phyloP scores from a whole-genome alignment of 768 basidiomycete species.

The Lentinus brumalis region DNA sequence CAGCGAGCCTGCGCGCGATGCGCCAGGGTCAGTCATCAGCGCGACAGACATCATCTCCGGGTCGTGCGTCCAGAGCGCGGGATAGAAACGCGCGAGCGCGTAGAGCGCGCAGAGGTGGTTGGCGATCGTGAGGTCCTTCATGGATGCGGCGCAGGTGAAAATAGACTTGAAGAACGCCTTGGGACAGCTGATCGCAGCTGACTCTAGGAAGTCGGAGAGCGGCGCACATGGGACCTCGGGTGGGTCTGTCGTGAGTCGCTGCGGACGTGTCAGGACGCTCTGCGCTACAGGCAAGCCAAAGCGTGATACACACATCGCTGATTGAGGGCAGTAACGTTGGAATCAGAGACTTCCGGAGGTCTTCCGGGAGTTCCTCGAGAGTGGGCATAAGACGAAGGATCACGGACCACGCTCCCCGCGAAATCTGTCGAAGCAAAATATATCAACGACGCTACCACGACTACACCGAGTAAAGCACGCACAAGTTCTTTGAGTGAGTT shows the following conservation, averaged over 20 bases:
- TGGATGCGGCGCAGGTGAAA: constrained; percentile 67
- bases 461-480: constrained; percentile 22
- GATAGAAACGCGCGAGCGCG: constrained; percentile 53
- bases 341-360: constrained; percentile 44
- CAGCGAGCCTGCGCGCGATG: background rate
- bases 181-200: constrained; percentile 53
- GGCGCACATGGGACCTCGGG: constrained; percentile 48
- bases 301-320: constrained; percentile 46
- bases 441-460: constrained; percentile 1
- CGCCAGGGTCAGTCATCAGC: constrained; percentile 52
- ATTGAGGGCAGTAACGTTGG: constrained; percentile 46
- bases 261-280: constrained; percentile 1
- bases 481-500: constrained; percentile 44
- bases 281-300: background rate
- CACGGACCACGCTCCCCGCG: constrained; percentile 44
- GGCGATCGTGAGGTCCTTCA: constrained; percentile 59
- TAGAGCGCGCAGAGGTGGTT: constrained; percentile 59
- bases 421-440: constrained; percentile 32
- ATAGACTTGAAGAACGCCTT: constrained; percentile 73
- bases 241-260: constrained; percentile 59
- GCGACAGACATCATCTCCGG: constrained; percentile 77
- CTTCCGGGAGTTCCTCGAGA: constrained; percentile 49
- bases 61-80: constrained; percentile 68
- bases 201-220: constrained; percentile 53
- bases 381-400: constrained; percentile 45